Conservation (phyloP, 1,139 yeast genomes). For the Pichia sp. region DNA sequence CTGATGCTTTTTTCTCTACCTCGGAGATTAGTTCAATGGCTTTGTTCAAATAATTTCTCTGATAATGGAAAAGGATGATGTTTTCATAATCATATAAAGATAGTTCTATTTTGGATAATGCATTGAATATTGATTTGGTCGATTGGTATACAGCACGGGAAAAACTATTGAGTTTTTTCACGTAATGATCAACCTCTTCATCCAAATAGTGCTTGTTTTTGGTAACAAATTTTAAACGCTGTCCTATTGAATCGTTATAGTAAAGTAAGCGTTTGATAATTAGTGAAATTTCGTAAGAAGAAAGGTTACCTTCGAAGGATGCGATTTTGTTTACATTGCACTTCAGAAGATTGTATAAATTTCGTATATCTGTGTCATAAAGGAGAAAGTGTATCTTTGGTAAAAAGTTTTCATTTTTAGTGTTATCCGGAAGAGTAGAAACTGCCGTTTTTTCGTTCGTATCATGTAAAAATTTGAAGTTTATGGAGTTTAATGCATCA, state of each 20-base stretch:
- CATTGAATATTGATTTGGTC: conserved; percentile 10
- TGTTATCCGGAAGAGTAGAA: not conserved
- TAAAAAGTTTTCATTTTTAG: not conserved
- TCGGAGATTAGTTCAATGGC: conserved; percentile 23
- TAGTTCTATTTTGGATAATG: not conserved
- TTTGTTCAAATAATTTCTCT: conserved; percentile 16
- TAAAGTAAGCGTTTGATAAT: conserved; percentile 13
- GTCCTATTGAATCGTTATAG: conserved; percentile 2
- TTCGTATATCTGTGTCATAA: conserved; percentile 6
- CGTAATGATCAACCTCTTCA: not conserved
- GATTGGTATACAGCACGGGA: conserved; percentile 5
- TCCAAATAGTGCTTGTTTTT: conserved; percentile 3
- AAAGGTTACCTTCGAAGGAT: not conserved
- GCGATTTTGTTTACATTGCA: conserved; percentile 1
- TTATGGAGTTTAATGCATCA: conserved; percentile 5
- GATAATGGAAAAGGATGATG: conserved; percentile 22
- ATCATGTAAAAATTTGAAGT: conserved; percentile 6
- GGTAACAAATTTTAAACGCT: conserved; percentile 11
- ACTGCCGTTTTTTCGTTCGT: not conserved
- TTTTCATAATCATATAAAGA: conserved; percentile 26
- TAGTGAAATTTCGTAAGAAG: conserved; percentile 13
- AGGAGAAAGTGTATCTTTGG: not conserved
- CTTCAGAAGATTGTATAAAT: conserved; percentile 9
- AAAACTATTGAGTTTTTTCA: not conserved
- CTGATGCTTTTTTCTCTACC: conserved; percentile 18